These are phyloP conservation scores for Pythium volutum DNA, from an alignment of 352 stramenopile species.

Conservation along the genomic window DNA sequence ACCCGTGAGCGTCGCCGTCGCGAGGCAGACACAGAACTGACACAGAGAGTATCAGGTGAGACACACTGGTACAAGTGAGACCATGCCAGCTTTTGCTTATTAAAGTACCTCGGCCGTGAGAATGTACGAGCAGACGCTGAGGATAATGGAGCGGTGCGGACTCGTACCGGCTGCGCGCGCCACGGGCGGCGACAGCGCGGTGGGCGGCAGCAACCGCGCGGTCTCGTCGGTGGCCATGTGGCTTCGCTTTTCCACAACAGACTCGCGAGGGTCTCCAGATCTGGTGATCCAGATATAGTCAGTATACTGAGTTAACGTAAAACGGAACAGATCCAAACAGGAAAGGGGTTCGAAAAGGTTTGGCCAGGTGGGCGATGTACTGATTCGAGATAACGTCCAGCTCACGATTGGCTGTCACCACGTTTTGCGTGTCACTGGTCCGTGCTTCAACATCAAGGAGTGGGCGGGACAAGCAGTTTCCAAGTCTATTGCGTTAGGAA, in stretches of 20 bases:
- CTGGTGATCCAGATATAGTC: neutral
- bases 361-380: no score
- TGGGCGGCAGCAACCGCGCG: conserved; percentile 18
- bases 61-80: neutral
- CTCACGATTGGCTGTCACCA: neutral
- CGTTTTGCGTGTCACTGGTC: neutral
- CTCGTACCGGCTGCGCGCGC: neutral
- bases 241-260: conserved; percentile 9
- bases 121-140: conserved; percentile 87
- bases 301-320: conserved; percentile 2
- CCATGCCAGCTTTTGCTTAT: neutral
- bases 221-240: conserved; percentile 17
- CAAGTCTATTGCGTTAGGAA: no score
- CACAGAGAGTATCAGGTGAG: neutral
- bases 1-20: conserved; percentile 79
- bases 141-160: conserved; percentile 68
- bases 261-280: neutral
- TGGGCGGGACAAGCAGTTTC: no score
- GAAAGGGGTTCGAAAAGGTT: no score
- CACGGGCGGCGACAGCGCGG: neutral
- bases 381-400: neutral
- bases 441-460: neutral
- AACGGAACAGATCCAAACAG: no score
- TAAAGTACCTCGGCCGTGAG: conserved; percentile 71
- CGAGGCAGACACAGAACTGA: conserved; percentile 79